Percentiles rank a stretch among this genome's conserved stretches.
Conservation (phyloP, 1,284 basidiomycete genomes). For the Irpex rosettiformis region DNA sequence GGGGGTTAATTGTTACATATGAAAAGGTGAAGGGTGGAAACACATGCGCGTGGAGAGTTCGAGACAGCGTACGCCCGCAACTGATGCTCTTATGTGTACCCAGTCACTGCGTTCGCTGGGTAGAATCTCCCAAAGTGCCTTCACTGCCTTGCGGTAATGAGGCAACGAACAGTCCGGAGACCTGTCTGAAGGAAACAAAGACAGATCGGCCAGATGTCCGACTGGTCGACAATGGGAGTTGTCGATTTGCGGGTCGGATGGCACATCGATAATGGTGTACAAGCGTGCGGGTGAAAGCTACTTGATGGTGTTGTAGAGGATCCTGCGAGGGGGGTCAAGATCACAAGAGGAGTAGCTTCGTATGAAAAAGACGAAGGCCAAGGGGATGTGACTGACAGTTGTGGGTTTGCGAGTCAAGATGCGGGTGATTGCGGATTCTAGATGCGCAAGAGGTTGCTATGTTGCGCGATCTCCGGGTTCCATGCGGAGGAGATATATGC, state of each 20-base stretch:
- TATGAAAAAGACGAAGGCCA: not conserved
- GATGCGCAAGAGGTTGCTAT: not conserved
- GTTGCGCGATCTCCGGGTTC: not conserved
- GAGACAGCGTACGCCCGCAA: no score
- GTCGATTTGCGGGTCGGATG: no score
- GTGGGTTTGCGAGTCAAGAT: not conserved
- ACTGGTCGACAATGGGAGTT: no score
- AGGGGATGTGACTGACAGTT: not conserved
- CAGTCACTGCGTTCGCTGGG: no score
- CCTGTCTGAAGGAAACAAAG: not conserved
- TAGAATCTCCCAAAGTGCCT: no score
- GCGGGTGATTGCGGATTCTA: not conserved
- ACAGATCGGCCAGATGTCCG: not conserved
- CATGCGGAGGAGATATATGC: no score
- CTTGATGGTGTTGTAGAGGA: not conserved
- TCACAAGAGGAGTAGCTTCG: slow-evolving; percentile 2
- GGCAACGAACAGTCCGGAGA: not conserved
- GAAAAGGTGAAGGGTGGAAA: no score
- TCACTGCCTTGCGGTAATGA: not conserved
- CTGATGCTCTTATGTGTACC: no score
- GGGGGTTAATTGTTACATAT: no score
- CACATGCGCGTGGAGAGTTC: no score
- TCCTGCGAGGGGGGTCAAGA: slow-evolving; percentile 1
- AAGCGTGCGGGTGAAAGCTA: no score
- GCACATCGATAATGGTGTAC: no score